These are phyloP conservation scores for Podaxis pistillaris DNA, from an alignment of 768 basidiomycete species.

Conservation along the genomic window DNA sequence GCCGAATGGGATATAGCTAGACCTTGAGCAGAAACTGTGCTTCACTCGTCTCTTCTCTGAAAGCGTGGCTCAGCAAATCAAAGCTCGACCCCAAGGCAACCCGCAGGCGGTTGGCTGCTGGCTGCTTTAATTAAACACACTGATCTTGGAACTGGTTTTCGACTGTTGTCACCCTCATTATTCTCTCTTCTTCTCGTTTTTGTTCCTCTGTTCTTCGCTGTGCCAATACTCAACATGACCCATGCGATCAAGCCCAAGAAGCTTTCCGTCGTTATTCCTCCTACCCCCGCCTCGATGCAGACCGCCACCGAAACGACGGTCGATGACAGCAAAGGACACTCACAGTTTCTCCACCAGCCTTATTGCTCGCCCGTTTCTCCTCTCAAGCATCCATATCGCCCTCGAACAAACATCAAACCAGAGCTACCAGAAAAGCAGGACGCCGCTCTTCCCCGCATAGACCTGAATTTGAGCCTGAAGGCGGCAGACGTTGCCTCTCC, in stretches of 20 bases:
- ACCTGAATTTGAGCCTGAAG: constrained; percentile 3
- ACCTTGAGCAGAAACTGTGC: neutral
- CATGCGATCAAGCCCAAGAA: constrained; percentile 16
- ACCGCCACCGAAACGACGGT: constrained; percentile 10
- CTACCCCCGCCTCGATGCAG: constrained; percentile 17
- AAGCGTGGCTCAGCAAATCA: neutral
- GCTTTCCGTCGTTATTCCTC: constrained; percentile 27
- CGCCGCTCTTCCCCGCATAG: neutral
- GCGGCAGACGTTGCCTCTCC: constrained; percentile 27
- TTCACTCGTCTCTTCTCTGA: neutral
- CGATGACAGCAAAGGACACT: constrained; percentile 4
- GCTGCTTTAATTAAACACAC: neutral
- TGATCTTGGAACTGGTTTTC: neutral
- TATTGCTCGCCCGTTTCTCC: constrained; percentile 6
- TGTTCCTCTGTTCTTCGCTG: neutral
- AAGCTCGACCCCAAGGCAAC: neutral
- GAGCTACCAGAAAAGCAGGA: neutral
- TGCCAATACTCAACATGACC: neutral
- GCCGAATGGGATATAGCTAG: neutral
- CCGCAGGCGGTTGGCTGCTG: neutral
- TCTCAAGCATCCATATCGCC: neutral
- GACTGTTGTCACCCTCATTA: no score
- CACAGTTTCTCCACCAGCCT: constrained; percentile 9
- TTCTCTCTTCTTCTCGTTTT: neutral
- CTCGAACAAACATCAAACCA: neutral